Percentiles rank a stretch among this genome's conserved stretches.
phyloP scores from a whole-genome alignment of 179 eudicot species.

The Vitellaria paradoxa region DNA sequence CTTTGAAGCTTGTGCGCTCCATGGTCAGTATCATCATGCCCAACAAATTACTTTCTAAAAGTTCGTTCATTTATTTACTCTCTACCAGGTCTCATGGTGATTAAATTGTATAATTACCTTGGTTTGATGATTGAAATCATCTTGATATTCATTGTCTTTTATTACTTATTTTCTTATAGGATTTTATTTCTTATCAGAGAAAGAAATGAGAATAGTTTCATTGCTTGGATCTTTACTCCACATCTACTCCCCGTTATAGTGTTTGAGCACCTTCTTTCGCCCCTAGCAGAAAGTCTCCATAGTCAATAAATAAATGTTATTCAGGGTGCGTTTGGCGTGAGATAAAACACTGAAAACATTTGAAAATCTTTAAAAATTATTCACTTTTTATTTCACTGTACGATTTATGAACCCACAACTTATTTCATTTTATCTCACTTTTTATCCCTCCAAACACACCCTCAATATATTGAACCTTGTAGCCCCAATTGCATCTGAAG shows the following conservation, averaged over 20 bases:
- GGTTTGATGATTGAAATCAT: no score
- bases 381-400: no score
- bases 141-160: neutral
- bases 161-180: neutral
- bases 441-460: no score
- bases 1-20: conserved; percentile 93
- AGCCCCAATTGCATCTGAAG: no score
- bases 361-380: no score
- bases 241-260: neutral
- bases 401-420: no score
- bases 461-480: no score
- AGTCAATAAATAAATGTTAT: no score
- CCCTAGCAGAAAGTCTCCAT: neutral
- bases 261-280: neutral
- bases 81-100: neutral
- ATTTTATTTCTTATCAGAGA: neutral
- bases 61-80: neutral
- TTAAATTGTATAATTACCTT: neutral
- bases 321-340: no score
- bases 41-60: neutral
- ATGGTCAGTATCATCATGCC: conserved; percentile 54
- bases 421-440: no score
- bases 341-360: no score
- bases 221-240: neutral
- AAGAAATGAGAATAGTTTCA: neutral